Conservation (phyloP, 2,329 filamentous ascomycete species). For the Fusarium robinianum region DNA sequence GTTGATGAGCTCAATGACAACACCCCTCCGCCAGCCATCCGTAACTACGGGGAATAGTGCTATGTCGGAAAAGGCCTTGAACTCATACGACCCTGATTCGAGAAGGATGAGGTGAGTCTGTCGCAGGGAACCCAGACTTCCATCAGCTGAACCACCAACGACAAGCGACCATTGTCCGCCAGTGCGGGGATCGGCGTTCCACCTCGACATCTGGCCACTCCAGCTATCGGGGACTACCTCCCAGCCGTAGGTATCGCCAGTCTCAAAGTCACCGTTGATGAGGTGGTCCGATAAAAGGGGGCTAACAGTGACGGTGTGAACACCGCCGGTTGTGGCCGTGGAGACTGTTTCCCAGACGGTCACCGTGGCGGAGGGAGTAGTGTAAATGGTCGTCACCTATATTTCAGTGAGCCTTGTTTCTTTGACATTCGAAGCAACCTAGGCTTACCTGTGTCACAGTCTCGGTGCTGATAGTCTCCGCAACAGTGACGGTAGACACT, state of each 20-base stretch:
- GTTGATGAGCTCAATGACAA: conserved; percentile 12
- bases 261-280: conserved; percentile 14
- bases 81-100: conserved; percentile 9
- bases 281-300: conserved; percentile 11
- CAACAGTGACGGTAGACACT: conserved; percentile 22
- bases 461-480: conserved; percentile 10
- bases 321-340: conserved; percentile 11
- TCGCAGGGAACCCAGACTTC: conserved; percentile 3
- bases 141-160: not conserved
- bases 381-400: no score
- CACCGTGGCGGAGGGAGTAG: conserved; percentile 6
- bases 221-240: conserved; percentile 7
- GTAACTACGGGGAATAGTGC: not conserved
- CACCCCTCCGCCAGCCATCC: not conserved
- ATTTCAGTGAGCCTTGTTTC: no score
- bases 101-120: conserved; percentile 9
- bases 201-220: conserved; percentile 2
- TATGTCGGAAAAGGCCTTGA: not conserved
- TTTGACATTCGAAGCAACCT: no score
- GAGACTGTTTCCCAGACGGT: conserved; percentile 15
- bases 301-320: conserved; percentile 12
- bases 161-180: conserved; percentile 1
- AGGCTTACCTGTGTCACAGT: conserved; percentile 24
- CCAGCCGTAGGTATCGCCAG: conserved; percentile 9
- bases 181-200: not conserved